Evolutionary conservation across 257 asterid species (phyloP).

Genomic region (Ballota nigra): DNA sequence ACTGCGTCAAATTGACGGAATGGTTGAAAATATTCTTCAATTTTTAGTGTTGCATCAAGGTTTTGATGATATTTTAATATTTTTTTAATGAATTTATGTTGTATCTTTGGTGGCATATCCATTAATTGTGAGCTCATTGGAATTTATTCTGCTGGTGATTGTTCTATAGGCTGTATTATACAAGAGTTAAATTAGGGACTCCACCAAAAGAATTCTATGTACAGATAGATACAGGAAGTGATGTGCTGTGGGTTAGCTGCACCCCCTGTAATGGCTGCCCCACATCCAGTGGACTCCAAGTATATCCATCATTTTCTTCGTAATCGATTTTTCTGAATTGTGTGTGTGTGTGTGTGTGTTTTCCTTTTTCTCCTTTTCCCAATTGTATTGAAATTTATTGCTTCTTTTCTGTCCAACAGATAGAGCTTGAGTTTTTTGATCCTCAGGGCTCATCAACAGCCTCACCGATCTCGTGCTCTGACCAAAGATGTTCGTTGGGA

Average conservation of each 20-base stretch:
- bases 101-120: background rate
- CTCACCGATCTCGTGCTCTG: slow-evolving; percentile 64
- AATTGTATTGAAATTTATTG: slow-evolving; percentile 12
- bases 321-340: background rate
- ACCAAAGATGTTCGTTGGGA: slow-evolving; percentile 73
- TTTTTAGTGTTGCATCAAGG: background rate
- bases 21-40: slow-evolving; percentile 8
- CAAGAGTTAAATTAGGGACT: slow-evolving; percentile 80
- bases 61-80: background rate
- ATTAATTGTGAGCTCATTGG: background rate
- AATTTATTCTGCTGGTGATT: slow-evolving; percentile 26
- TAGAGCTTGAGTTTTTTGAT: slow-evolving; percentile 83
- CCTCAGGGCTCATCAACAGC: slow-evolving; percentile 73
- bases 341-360: background rate
- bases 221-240: slow-evolving; percentile 99
- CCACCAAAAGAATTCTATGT: slow-evolving; percentile 93
- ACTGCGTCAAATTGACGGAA: slow-evolving; percentile 9
- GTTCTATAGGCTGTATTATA: slow-evolving; percentile 69
- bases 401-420: slow-evolving; percentile 38
- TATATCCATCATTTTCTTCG: slow-evolving; percentile 24
- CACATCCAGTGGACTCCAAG: slow-evolving; percentile 87
- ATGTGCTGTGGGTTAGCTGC: slow-evolving; percentile 95
- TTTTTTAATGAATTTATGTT: background rate
- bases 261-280: slow-evolving; percentile 88
- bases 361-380: background rate